phyloP scores from a whole-genome alignment of 345 rosid species.

The Acer campestre region DNA sequence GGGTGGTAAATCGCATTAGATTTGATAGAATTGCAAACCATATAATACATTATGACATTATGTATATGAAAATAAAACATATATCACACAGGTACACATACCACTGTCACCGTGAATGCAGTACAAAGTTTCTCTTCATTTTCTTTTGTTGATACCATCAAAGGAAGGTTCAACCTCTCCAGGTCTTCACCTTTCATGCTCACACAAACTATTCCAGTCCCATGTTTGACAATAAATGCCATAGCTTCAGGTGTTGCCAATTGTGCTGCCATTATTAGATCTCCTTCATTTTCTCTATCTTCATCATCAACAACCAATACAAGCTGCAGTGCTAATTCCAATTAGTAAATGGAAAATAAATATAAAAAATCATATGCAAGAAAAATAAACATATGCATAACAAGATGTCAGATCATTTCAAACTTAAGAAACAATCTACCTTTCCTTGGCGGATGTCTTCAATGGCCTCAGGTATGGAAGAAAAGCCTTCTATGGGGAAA shows the following conservation, averaged over 20 bases:
- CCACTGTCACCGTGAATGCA: constrained; percentile 94
- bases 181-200: constrained; percentile 83
- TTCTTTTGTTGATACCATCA: constrained; percentile 78
- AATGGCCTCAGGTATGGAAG: constrained; percentile 81
- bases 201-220: constrained; percentile 90
- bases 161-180: constrained; percentile 78
- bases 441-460: constrained; percentile 92
- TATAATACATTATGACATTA: neutral
- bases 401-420: neutral
- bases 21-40: neutral
- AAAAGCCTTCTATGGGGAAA: constrained; percentile 68
- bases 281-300: constrained; percentile 95
- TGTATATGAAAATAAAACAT: neutral
- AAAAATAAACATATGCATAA: neutral
- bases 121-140: constrained; percentile 86
- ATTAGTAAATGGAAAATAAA: constrained; percentile 12
- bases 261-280: constrained; percentile 86
- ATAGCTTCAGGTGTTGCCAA: constrained; percentile 87
- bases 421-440: constrained; percentile 43
- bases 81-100: constrained; percentile 34
- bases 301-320: constrained; percentile 94
- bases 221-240: constrained; percentile 95
- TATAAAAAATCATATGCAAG: neutral
- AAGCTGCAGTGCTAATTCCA: constrained; percentile 51
- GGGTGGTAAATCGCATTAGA: neutral